Base-by-base conservation (phyloP, 2,329 filamentous ascomycete species). In the Penicillium sp. region DNA sequence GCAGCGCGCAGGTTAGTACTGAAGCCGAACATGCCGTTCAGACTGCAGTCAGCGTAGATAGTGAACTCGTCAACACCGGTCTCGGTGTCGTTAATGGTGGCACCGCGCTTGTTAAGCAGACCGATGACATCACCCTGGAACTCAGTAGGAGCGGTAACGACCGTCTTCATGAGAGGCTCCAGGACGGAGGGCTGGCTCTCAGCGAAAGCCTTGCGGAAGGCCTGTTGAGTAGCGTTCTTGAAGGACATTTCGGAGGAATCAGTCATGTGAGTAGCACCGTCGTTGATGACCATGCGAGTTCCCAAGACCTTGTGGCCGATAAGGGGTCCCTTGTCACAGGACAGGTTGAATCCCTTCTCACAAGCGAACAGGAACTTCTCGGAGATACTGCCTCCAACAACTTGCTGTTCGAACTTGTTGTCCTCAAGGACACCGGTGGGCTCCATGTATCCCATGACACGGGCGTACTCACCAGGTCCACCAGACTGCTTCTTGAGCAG, bases 1-100 rank as follows among this genome's bases (percentile, higher is more conserved):
- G 92, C 90, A 13, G 94, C 94, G 66, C 94, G 85, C 63, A 99
- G 78, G 76, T 96, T 90, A 40, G 88, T 90, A 68, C 88, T 92
- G 79, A 99, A 97, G 60, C 94, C 94, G 73, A 99, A 99, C 94
- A 99, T 99, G 73, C 88, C 86, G 74, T 97, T 96, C 72, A 99
- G 77, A 72, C 88, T 92, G 80, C 92, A 96, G 77, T 97, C 94
- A 24, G 92, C 92, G 52, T 88, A 86, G 55, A 97, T 83, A 5
- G 91, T 96, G 70, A 99, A 97, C 70, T 99, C 94, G 69, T 99
- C 94, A 14, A 87, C 82, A 32, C 92, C 92, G 64, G 94, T 92
- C 71, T 99, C 94, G 5, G 92, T 97, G 69, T 99, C 94, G 71
- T 92, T 89, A 68, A 99, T 97, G 47, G 91, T 89, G 34, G 93